These are phyloP conservation scores for Arabidopsis suecica DNA, from an alignment of 345 rosid species.

Conservation along the genomic window DNA sequence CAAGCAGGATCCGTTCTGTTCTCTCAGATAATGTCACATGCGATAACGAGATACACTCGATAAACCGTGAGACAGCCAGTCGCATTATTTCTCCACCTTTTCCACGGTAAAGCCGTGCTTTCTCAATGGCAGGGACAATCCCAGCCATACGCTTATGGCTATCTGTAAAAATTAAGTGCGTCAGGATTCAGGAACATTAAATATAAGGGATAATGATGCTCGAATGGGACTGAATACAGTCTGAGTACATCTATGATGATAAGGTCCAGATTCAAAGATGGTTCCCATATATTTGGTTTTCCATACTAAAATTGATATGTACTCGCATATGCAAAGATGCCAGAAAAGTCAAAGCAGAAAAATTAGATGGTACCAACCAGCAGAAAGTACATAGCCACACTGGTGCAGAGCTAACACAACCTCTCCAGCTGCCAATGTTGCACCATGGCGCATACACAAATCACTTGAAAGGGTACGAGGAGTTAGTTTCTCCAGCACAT, in stretches of 20 bases:
- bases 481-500: slow-evolving; percentile 61
- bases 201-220: background rate
- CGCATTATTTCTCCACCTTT: slow-evolving; percentile 99
- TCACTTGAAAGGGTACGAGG: slow-evolving; percentile 85
- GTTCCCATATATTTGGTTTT: slow-evolving; percentile 17
- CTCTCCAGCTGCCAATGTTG: slow-evolving; percentile 63
- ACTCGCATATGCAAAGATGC: slow-evolving; percentile 17
- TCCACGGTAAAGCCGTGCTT: slow-evolving; percentile 94
- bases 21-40: too few relatives aligned
- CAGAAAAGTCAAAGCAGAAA: background rate
- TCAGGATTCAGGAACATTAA: background rate
- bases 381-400: slow-evolving; percentile 56
- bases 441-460: slow-evolving; percentile 92
- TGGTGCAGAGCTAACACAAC: slow-evolving; percentile 51
- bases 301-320: slow-evolving; percentile 18
- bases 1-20: slow-evolving; percentile 58
- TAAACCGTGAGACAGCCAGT: slow-evolving; percentile 86
- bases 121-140: slow-evolving; percentile 82
- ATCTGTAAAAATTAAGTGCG: slow-evolving; percentile 50
- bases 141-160: slow-evolving; percentile 71
- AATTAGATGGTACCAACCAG: slow-evolving; percentile 58
- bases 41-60: slow-evolving; percentile 58
- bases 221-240: too few relatives aligned
- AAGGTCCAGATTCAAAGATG: slow-evolving; percentile 14
- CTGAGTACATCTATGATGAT: too few relatives aligned